These are phyloP conservation scores for Acidiella bohemica DNA, from an alignment of 495 filamentous ascomycete genomes.

Conservation along the genomic window DNA sequence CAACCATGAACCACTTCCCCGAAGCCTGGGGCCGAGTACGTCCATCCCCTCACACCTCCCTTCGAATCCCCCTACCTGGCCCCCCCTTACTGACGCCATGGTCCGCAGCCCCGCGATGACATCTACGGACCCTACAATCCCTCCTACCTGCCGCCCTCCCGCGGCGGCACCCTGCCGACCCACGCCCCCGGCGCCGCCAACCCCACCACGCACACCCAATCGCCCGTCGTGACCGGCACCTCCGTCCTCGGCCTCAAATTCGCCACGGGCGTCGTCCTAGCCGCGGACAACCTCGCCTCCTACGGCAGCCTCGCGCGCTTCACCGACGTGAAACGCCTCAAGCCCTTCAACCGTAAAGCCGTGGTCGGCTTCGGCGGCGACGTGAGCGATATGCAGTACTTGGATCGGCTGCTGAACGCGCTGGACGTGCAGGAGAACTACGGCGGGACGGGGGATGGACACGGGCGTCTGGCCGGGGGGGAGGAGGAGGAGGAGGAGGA, in stretches of 20 bases:
- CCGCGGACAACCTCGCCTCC: conserved; percentile 92
- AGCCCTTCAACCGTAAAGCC: conserved; percentile 60
- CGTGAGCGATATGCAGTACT: conserved; percentile 96
- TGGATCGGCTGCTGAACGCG: conserved; percentile 75
- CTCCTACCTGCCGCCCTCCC: conserved; percentile 56
- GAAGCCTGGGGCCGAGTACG: conserved; percentile 94
- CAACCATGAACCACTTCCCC: conserved; percentile 80
- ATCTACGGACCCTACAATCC: conserved; percentile 84
- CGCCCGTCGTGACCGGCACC: conserved; percentile 86
- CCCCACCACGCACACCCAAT: conserved; percentile 80
- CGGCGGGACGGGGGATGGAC: conserved; percentile 18
- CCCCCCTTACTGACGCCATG: conserved; percentile 11
- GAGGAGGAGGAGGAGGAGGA: too few relatives aligned
- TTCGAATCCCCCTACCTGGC: conserved; percentile 4
- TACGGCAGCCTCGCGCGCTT: conserved; percentile 96
- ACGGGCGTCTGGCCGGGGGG: too few relatives aligned
- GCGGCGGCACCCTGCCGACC: conserved; percentile 36
- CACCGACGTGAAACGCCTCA: conserved; percentile 82
- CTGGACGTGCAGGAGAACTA: conserved; percentile 86
- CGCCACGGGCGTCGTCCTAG: conserved; percentile 89
- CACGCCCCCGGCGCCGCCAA: too few relatives aligned
- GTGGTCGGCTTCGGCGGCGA: conserved; percentile 84
- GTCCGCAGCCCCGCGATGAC: conserved; percentile 72
- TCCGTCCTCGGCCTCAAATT: conserved; percentile 90
- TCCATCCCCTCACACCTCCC: conserved; percentile 10